Evolutionary conservation across 306 rosid genomes (phyloP).

Genomic region (Astragalus glycyphyllos): DNA sequence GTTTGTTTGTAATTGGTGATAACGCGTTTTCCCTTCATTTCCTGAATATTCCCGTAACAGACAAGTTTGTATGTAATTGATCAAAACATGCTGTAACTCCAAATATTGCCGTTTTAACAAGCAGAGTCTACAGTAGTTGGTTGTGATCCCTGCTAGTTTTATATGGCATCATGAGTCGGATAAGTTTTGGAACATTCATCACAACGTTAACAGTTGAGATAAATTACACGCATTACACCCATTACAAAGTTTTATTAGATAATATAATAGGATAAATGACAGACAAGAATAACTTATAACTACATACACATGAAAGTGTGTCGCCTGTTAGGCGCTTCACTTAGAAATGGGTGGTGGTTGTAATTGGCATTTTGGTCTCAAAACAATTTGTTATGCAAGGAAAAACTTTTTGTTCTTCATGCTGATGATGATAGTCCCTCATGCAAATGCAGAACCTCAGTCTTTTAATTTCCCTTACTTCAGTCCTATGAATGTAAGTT

Average conservation of each 20-base stretch:
- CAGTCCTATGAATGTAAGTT: not conserved
- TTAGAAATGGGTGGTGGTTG: constrained; percentile 28
- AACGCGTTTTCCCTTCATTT: not conserved
- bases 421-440: constrained; percentile 3
- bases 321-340: not conserved
- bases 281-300: not conserved
- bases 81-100: not conserved
- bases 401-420: constrained; percentile 8
- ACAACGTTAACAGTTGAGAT: not conserved
- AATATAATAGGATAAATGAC: not conserved
- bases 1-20: too few relatives aligned
- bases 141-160: constrained; percentile 1
- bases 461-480: constrained; percentile 16
- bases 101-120: constrained; percentile 4
- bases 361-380: constrained; percentile 9
- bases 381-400: not conserved
- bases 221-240: not conserved
- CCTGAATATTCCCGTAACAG: constrained; percentile 11
- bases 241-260: not conserved
- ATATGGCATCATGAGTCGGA: not conserved
- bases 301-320: constrained; percentile 9
- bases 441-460: constrained; percentile 8
- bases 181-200: not conserved
- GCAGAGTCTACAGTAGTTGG: not conserved
- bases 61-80: not conserved